Percentiles rank a stretch among this genome's conserved stretches.
These are phyloP conservation scores for Phytopythium delawarense DNA, from an alignment of 352 stramenopile species.

Conservation along the genomic window DNA sequence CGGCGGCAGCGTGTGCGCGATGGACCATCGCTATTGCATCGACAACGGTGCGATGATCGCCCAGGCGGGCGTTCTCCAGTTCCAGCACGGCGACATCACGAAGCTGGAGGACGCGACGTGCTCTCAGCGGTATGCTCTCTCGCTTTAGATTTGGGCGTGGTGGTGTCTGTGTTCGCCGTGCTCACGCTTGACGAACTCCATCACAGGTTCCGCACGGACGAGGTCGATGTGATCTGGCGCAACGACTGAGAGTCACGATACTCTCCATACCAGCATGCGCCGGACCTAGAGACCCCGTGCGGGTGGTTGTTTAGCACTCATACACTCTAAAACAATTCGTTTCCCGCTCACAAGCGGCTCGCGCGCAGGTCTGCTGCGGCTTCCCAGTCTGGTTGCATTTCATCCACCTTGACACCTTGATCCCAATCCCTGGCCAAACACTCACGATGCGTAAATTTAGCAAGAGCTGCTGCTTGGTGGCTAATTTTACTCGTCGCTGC, in stretches of 20 bases:
- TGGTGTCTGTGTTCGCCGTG: background rate
- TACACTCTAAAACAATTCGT: background rate
- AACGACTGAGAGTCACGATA: constrained; percentile 33
- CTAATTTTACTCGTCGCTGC: background rate
- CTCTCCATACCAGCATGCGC: background rate
- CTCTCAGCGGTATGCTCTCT: constrained; percentile 84
- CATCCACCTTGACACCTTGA: too few species aligned
- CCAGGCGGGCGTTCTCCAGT: constrained; percentile 97
- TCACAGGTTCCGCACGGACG: constrained; percentile 95
- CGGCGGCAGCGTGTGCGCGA: constrained; percentile 93
- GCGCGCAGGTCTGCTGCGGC: too few species aligned
- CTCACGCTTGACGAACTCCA: background rate
- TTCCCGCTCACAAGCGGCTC: background rate
- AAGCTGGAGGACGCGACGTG: constrained; percentile 91
- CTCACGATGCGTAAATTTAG: background rate
- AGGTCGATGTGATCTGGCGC: constrained; percentile 96
- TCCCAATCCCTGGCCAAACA: too few species aligned
- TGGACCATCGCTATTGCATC: constrained; percentile 99
- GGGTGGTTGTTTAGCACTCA: background rate
- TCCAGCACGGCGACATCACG: constrained; percentile 92
- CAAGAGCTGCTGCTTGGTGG: background rate
- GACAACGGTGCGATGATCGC: constrained; percentile 99
- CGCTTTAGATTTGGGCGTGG: background rate
- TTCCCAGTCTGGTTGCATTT: too few species aligned
- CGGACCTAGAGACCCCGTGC: background rate